Base-by-base conservation (phyloP, 2,329 filamentous ascomycete genomes). In the Colletotrichum tropicale region DNA sequence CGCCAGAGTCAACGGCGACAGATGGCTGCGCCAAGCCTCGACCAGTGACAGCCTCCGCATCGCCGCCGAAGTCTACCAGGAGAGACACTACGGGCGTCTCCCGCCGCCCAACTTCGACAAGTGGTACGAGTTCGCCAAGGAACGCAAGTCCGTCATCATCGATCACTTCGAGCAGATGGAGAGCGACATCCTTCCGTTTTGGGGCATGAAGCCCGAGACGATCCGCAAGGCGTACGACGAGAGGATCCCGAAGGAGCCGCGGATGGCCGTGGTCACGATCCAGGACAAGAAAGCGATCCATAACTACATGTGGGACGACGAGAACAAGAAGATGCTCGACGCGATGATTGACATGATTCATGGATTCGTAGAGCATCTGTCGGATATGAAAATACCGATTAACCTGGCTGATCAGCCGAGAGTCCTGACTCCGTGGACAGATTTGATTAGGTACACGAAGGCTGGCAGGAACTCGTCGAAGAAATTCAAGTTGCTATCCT, bases 121-220 rank as follows among this genome's bases (percentile, higher is more conserved):
- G 78, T 98, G 96, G 96, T 98, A 93, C 81, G 89, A 93, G 24
- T 95, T 94, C 80, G 95, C 95, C 7, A 91, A 90, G 76, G 87
- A 90, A n/a, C 91, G 89, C 73, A 89, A 90, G 1, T 94, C 96
- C 1, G 87, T 91, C 68, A 87, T 98, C 67, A 92, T 97, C 70
- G 96, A 98, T 80, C 92, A 94, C 77, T 98, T 95, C 79, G 93
- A 94, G 78, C 94, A 94, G 64, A 95, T 98, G 70, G 92, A 94
- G 78, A 88, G 92, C 70, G 92, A 95, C 77, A 84, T 98, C 4
- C 86, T 92, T 4, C 95, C 95, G 0, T 98, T 98, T 81, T 96
- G 94, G 94, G 92, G 90, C 3, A 80, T 98, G 70, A 85, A 91
- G 21, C 95, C 95, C 5, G 86, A 89, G 24, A 91, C 91, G 8